Evolutionary conservation across 352 stramenopile genomes (phyloP), one percentile per base, ranked within the genome.

Genomic region (Globisporangium barbulae): DNA sequence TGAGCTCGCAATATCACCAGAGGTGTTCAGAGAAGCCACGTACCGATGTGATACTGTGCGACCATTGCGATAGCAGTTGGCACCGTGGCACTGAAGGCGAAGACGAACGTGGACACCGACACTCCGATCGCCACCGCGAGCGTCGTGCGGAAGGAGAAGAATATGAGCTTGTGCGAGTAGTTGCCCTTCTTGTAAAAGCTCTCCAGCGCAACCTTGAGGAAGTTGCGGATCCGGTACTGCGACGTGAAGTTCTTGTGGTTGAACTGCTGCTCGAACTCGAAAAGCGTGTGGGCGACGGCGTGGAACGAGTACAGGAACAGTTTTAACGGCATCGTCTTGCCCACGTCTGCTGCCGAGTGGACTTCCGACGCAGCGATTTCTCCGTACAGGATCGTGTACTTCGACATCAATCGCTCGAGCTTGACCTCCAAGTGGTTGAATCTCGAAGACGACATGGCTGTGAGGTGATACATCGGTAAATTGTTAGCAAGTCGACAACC

Each of bases 291-390:
- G 57, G 79, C 78, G 22, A 91, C 81, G 3, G 83, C 78, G 59
- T 92, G 78, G 63, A 91, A 83, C 28, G 85, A 92, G 61, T 89
- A 94, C 21, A 92, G 73, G 49, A 94, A 94, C 12, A 93, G 72
- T 54, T 91, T 90, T 28, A 93, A 60, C 0, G 82, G 81, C 75
- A 93, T 88, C 8, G 81, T 87, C 59, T 81, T 81, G 0, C 71
- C 79, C 31, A 92, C 78, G 39, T 91, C 78, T 28, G 74, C 65
- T 19, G 72, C 61, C 1, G 74, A 77, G 50, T 80, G 66, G 7
- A 89, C 74, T 90, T 54, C 56, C 1, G 56, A 63, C 13, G 56
- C 56, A 1, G 56, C 56, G 8, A 63, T 52, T 42, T 88, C 74
- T 10, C 75, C 72, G 48, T 88, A 90, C 9, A 89, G 37, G 1